Evolutionary conservation across 2,329 filamentous ascomycete genomes (phyloP), one percentile per base, ranked within the genome.

Genomic region (Botryotinia globosa): DNA sequence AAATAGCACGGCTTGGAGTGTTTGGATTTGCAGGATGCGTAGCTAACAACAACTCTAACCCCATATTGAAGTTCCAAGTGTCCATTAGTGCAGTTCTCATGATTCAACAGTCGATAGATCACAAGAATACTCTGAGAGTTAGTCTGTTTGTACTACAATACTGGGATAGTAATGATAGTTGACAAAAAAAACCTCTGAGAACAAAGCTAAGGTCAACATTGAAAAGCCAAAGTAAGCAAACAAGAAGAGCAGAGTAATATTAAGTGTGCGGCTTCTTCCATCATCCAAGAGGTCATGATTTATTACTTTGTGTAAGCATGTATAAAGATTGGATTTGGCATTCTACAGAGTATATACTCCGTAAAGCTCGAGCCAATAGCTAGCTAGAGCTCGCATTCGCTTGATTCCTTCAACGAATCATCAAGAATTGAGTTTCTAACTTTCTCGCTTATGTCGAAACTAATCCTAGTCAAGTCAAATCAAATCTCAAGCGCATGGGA

Each of bases 401-500:
- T 64, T 65, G 51, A 42, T 34, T 71, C 42, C 65, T 67, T 51
- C 65, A 56, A 54, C 45, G 34, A 42, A 64, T 42, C 69, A 71
- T 64, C 44, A 39, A 44, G 66, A 59, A 58, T 32, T 42, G 68
- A 69, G 32, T 44, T 44, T 44, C 51, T 18, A 14, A 63, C 32
- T 37, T 37, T 65, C 29, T 68, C 48, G 65, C 37, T 68, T 68
- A 68, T 44, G 6, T n/a, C 54, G 14, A 32, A 56, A 29, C 12
- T 18, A 42, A 71, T 58, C 61, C 69, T 66, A 34, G 59, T 37
- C 69, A 9, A 68, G 34, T 42, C 59, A 65, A 65, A 39, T 39
- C 37, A 39, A 71, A 42, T 65, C 45, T 71, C 45, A 65, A 45
- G n/a, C 69, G 69, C 59, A 71, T 71, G 69, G 68, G 44, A 71